Base-by-base conservation (phyloP, 306 rosid species). In the Trifolium fragiferum region DNA sequence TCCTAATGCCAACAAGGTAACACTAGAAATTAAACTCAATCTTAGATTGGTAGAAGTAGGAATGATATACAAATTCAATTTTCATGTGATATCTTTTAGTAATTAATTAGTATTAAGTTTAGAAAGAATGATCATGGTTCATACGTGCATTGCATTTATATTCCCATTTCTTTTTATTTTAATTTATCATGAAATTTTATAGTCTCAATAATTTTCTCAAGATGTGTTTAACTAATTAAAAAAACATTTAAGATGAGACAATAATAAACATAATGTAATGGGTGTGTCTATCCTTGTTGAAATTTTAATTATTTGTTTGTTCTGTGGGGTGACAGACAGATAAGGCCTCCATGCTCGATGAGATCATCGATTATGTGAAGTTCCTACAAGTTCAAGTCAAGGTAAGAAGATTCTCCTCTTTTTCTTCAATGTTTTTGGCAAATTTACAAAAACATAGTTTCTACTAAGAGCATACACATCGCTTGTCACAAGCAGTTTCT, bases 281-380 rank as follows among this genome's bases (percentile, higher is more conserved):
- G 76, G 37, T 46, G 14, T 53, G 19, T 53, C 27, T 30, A 41
- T 64, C 68, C 32, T 73, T 65, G 37, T 66, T 46, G 30, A 60
- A 27, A 60, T 60, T 59, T 30, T 60, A 59, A 74, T 30, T 41
- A 4, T 41, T 60, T 75, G 63, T 37, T 46, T 65, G 55, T 54
- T 67, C 76, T 73, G 59, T 80, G 88, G 85, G 81, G 79, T 86
- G 87, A 78, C 97, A 95, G 99, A 89, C 99, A 73, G 99, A 95
- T 63, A 95, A 95, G 77, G 97, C 99, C 73, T 95, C 99, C 68
- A 95, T 95, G 99, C 89, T 95, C 65, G 99, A 95, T 80, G 99
- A 95, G 96, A 95, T 95, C 77, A 95, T 95, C 47, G 99, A 92
- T 66, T 95, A 95, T 83, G 98, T 95, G 8, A 95, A 90, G 79